Conservation (phyloP, 805 yeast species). For the Metschnikowia santaceciliae region DNA sequence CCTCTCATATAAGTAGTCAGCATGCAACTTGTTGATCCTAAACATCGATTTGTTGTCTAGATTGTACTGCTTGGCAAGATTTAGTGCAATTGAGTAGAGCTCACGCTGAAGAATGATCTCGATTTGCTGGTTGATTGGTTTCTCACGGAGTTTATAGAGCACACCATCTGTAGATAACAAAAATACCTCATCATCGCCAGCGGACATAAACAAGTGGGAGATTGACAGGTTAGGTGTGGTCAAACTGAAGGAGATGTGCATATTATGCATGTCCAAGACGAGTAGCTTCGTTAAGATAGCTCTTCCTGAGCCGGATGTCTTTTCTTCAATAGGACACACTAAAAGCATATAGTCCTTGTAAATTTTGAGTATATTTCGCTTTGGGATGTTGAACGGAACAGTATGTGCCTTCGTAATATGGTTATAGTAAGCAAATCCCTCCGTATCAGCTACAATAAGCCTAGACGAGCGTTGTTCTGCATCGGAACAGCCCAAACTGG, state of each 20-base stretch:
- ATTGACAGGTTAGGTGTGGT: conserved; percentile 62
- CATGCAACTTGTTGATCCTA: conserved; percentile 47
- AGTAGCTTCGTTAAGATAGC: conserved; percentile 50
- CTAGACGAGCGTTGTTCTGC: conserved; percentile 41
- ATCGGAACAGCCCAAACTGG: conserved; percentile 47
- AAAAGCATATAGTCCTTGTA: conserved; percentile 53
- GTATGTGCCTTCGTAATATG: conserved; percentile 50
- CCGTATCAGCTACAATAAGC: conserved; percentile 61
- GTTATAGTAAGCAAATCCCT: conserved; percentile 62
- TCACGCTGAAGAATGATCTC: conserved; percentile 66
- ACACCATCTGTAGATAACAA: conserved; percentile 74
- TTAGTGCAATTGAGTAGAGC: conserved; percentile 67
- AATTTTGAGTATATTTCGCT: conserved; percentile 48
- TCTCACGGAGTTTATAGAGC: conserved; percentile 64
- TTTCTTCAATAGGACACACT: conserved; percentile 43
- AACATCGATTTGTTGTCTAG: conserved; percentile 28
- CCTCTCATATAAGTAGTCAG: conserved; percentile 64
- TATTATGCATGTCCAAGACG: conserved; percentile 66
- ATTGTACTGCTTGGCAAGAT: conserved; percentile 48
- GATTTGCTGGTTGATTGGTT: conserved; percentile 61
- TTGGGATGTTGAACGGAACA: conserved; percentile 54
- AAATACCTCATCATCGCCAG: conserved; percentile 49
- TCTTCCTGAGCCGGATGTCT: conserved; percentile 9
- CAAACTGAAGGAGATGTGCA: conserved; percentile 64
- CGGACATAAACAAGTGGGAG: conserved; percentile 48